Evolutionary conservation across 345 rosid genomes (phyloP).

Genomic region (Crucihimalaya himalaica): DNA sequence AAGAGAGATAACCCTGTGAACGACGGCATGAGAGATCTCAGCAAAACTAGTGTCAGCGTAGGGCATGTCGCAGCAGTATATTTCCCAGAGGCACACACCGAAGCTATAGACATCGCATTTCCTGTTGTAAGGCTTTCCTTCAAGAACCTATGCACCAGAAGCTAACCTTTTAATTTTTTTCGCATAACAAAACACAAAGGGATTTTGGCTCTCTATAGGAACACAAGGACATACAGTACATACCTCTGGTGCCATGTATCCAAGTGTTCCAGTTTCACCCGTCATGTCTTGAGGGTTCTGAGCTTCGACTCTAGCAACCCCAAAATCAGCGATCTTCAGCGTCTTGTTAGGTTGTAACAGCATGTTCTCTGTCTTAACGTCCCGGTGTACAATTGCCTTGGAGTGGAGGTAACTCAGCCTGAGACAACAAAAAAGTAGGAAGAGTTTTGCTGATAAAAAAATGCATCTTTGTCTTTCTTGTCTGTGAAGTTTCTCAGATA

Average conservation of each 20-base stretch:
- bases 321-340: constrained; percentile 81
- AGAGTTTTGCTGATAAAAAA: background rate
- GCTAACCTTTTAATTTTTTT: background rate
- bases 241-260: constrained; percentile 94
- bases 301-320: constrained; percentile 89
- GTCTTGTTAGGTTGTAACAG: constrained; percentile 61
- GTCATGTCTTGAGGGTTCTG: constrained; percentile 89
- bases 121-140: constrained; percentile 80
- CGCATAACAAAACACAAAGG: background rate
- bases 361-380: constrained; percentile 86
- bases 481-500: background rate
- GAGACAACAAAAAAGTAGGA: constrained; percentile 13
- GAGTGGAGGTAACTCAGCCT: constrained; percentile 85
- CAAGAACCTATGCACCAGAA: constrained; percentile 56
- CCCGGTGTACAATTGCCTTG: constrained; percentile 72
- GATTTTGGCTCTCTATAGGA: background rate
- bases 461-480: background rate
- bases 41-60: constrained; percentile 70
- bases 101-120: constrained; percentile 88
- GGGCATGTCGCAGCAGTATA: constrained; percentile 89
- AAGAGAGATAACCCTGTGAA: constrained; percentile 52
- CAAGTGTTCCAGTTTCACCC: constrained; percentile 87
- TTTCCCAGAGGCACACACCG: constrained; percentile 88
- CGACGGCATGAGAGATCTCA: constrained; percentile 76
- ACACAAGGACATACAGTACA: background rate